Evolutionary conservation across 371 early-diverging fungal genomes (phyloP), one percentile per base, ranked within the genome.

Genomic region (Lichtheimia ornata): DNA sequence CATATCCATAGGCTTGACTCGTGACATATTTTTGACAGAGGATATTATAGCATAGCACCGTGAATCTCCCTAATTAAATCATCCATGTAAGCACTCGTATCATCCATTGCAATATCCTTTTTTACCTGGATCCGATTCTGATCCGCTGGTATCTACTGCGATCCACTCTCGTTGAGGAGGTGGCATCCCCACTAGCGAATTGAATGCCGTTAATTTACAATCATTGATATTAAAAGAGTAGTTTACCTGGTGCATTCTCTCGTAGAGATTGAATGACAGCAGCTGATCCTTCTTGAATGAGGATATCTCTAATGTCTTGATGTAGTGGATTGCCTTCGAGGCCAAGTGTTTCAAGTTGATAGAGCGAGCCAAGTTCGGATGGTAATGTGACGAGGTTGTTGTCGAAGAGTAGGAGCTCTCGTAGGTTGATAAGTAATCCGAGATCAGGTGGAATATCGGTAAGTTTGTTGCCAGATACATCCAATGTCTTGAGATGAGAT

Each of bases 271-370:
- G 74, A 43, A 99, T 87, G 22, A 99, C 87, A 9, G 92, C 92
- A 11, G 81, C 72, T 0, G 97, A 85, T 5, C 98, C 98, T 42
- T 96, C 94, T 65, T 94, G 93, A 45, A 93, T 89, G 52, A 96
- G 71, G 40, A 97, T 64, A 2, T 81, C 79, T 63, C 87, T 85
- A 40, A 97, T 74, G 18, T 94, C 93, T 27, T 96, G 93, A 53
- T 91, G 79, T 54, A 99, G 67, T 3, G 99, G 99, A 77, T 99
- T 99, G 14, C 99, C 99, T 69, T 99, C 96, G 24, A 99, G 64
- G 4, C 99, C 97, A 30, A 99, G 78, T 3, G 82, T 88, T 61
- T 98, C 97, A 53, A 99, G 74, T 67, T 94, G 94, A 69, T 89
- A 97, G 50, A 99, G 79, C 11, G 88, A 88, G 5, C 99, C 99